Conservation (phyloP, 495 filamentous ascomycete species). For the Penicillium mononematosum region DNA sequence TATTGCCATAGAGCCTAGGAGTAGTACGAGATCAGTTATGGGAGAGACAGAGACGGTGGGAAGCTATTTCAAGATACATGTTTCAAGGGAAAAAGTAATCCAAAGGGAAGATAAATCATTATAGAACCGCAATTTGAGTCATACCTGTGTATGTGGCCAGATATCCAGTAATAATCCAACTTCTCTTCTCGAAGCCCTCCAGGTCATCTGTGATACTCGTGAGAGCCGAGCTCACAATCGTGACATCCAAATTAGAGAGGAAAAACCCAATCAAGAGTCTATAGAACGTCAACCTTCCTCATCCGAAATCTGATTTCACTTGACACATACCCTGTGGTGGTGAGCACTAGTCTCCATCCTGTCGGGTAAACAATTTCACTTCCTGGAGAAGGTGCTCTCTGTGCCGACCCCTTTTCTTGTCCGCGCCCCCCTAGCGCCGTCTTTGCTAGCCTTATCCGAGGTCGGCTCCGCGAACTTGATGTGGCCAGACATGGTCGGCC, state of each 20-base stretch:
- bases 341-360: constrained; percentile 47
- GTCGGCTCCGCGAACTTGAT: constrained; percentile 30
- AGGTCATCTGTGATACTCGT: constrained; percentile 57
- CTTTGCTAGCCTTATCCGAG: constrained; percentile 9
- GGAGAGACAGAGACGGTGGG: background rate
- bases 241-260: constrained; percentile 60
- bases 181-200: constrained; percentile 49
- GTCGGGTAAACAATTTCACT: constrained; percentile 37
- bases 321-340: constrained; percentile 35
- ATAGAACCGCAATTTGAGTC: background rate
- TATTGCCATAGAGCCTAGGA: constrained; percentile 52
- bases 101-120: background rate
- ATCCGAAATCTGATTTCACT: background rate
- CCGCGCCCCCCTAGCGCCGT: constrained; percentile 13
- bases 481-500: constrained; percentile 22
- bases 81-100: background rate
- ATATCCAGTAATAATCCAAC: constrained; percentile 60
- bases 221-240: constrained; percentile 62
- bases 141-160: constrained; percentile 56
- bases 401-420: constrained; percentile 28
- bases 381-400: constrained; percentile 26
- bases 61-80: background rate
- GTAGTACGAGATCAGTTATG: background rate
- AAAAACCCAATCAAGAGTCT: constrained; percentile 58
- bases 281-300: background rate